These are phyloP conservation scores for Aspergillus piperis DNA, from an alignment of 2,329 filamentous ascomycete genomes.

Conservation along the genomic window DNA sequence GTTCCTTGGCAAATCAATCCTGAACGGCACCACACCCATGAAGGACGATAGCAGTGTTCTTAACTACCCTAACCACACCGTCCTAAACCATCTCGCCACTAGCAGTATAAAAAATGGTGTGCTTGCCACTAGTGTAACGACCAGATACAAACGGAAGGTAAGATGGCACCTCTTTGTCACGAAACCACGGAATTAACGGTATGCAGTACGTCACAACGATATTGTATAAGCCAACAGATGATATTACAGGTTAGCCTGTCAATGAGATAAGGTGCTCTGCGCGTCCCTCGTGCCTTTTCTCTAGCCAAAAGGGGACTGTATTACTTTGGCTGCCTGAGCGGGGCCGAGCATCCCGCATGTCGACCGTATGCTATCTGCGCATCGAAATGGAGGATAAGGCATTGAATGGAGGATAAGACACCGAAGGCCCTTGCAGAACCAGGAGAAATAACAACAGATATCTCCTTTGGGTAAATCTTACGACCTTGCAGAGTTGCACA, in stretches of 20 bases:
- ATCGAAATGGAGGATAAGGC: background rate
- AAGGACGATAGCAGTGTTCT: conserved; percentile 98
- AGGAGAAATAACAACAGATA: background rate
- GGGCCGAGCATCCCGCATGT: background rate
- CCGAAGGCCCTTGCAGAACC: background rate
- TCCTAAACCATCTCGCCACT: conserved; percentile 92
- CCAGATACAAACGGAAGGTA: conserved; percentile 89
- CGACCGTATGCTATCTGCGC: background rate
- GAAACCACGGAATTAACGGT: conserved; percentile 20
- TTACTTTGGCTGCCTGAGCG: background rate
- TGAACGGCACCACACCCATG: conserved; percentile 87
- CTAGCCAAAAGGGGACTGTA: background rate
- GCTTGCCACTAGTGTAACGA: conserved; percentile 91
- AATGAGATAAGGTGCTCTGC: conserved; percentile 1
- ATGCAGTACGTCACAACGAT: conserved; percentile 92
- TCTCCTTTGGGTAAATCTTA: background rate
- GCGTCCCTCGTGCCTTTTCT: background rate
- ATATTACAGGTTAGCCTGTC: conserved; percentile 35
- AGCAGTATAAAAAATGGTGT: conserved; percentile 98
- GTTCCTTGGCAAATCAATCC: conserved; percentile 89
- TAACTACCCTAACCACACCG: conserved; percentile 95
- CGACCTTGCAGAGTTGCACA: background rate
- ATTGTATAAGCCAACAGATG: conserved; percentile 84
- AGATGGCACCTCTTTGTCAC: conserved; percentile 8
- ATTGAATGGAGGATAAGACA: background rate